Percentiles rank a stretch among this genome's conserved stretches.
Evolutionary conservation across 2,329 filamentous ascomycete species (phyloP).

Genomic region (Aureobasidium leucospermi): DNA sequence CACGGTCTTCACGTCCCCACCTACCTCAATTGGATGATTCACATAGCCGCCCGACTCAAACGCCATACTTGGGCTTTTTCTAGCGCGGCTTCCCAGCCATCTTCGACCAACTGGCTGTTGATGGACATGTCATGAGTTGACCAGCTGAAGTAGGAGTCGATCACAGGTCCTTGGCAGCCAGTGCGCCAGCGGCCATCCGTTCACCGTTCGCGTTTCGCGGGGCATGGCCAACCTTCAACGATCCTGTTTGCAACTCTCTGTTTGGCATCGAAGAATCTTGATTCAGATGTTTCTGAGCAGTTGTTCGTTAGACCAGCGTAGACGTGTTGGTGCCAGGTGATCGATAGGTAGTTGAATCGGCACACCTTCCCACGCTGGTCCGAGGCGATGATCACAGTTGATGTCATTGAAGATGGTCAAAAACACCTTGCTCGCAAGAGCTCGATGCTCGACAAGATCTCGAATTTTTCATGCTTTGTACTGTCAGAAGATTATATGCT

Average conservation of each 20-base stretch:
- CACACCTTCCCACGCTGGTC: not conserved
- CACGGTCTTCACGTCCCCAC: not conserved
- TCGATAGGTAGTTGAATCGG: not conserved
- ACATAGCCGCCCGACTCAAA: not conserved
- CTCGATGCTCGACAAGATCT: not conserved
- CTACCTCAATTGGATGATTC: not conserved
- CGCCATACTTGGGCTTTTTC: not conserved
- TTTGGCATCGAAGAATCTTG: not conserved
- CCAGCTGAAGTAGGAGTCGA: constrained; percentile 2
- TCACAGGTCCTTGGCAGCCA: not conserved
- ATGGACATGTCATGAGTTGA: not conserved
- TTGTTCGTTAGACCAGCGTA: not conserved
- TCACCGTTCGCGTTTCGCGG: not conserved
- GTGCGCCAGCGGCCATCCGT: not conserved
- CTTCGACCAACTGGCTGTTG: not conserved
- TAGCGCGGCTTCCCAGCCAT: constrained; percentile 1
- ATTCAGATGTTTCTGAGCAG: not conserved
- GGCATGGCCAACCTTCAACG: not conserved
- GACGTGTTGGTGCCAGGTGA: not conserved
- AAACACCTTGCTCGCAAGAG: not conserved
- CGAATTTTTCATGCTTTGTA: not conserved
- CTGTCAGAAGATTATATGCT: not conserved
- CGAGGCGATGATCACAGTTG: not conserved
- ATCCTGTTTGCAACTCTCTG: not conserved
- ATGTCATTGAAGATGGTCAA: not conserved